These are phyloP conservation scores for Tagetes erecta DNA, from an alignment of 129 eudicot genomes.

Conservation along the genomic window DNA sequence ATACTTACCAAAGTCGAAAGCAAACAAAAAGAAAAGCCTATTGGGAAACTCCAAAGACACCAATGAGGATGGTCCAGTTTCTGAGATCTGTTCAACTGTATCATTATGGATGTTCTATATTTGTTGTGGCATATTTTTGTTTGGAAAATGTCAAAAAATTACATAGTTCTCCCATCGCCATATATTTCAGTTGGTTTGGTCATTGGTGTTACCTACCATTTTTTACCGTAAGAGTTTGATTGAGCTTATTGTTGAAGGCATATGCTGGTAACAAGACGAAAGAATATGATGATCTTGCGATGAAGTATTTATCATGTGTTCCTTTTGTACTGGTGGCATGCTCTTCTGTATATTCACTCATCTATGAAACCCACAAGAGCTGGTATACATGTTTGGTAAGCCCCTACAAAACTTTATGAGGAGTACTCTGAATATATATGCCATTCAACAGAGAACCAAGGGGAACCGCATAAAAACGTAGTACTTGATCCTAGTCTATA, in stretches of 20 bases:
- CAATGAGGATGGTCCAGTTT: slow-evolving; percentile 36
- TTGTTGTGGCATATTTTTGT: background rate
- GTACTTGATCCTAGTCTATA: background rate
- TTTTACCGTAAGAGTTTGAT: background rate
- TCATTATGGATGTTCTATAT: background rate
- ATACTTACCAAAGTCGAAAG: slow-evolving; percentile 84
- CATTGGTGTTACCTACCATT: no score
- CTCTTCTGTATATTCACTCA: slow-evolving; percentile 84
- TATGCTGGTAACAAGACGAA: slow-evolving; percentile 87
- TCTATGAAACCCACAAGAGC: slow-evolving; percentile 94
- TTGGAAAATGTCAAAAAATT: background rate
- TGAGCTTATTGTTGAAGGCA: slow-evolving; percentile 20
- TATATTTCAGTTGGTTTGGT: background rate
- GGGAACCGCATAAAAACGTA: no score
- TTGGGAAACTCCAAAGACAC: slow-evolving; percentile 54
- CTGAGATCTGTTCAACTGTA: slow-evolving; percentile 54
- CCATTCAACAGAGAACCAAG: no score
- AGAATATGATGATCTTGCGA: slow-evolving; percentile 95
- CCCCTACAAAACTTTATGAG: background rate
- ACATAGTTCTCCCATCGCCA: background rate
- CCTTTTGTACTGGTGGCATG: slow-evolving; percentile 79
- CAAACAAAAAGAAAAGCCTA: slow-evolving; percentile 75
- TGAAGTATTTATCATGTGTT: slow-evolving; percentile 89
- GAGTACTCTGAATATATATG: background rate
- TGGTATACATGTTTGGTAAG: slow-evolving; percentile 98